phyloP scores from a whole-genome alignment of 441 rosid species.

The Brassica balearica region DNA sequence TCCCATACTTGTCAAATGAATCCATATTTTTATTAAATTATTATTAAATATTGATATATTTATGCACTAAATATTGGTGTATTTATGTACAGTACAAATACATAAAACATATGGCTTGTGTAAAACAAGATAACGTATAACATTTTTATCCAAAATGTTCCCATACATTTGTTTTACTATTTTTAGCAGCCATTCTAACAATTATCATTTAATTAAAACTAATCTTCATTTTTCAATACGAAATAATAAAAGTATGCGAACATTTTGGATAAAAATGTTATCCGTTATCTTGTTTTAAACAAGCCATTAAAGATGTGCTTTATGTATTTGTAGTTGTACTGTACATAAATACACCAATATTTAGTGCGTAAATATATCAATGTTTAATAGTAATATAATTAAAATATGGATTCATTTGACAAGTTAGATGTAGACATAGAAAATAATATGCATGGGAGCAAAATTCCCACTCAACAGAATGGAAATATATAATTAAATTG shows the following conservation, averaged over 20 bases:
- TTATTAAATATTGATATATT: too few relatives aligned
- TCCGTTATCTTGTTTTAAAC: background rate
- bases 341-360: background rate
- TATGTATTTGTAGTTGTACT: background rate
- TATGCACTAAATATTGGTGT: background rate
- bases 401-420: too few relatives aligned
- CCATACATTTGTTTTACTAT: background rate
- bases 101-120: background rate
- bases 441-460: too few relatives aligned
- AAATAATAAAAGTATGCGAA: background rate
- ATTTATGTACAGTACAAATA: background rate
- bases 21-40: too few relatives aligned
- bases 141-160: background rate
- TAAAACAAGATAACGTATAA: background rate
- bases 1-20: too few relatives aligned
- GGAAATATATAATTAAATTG: too few relatives aligned
- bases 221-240: too few relatives aligned
- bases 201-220: background rate
- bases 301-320: background rate
- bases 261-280: background rate
- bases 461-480: too few relatives aligned
- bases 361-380: background rate
- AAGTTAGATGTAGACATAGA: too few relatives aligned
- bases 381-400: too few relatives aligned
- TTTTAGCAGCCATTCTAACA: background rate